These are phyloP conservation scores for Thalassia testudinum DNA, from an alignment of 116 monocot species.

Conservation along the genomic window DNA sequence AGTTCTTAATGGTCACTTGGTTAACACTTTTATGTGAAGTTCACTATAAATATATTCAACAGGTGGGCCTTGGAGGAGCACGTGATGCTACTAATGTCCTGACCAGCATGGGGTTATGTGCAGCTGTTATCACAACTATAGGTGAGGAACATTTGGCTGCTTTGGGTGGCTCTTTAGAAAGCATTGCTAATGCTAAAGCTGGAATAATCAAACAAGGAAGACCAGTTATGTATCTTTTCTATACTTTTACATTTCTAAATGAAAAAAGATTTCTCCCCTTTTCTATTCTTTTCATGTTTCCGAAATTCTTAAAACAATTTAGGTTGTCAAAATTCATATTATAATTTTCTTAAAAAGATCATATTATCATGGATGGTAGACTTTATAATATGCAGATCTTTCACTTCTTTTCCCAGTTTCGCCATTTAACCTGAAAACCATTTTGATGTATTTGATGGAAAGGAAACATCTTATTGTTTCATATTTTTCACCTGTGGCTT, in stretches of 20 bases:
- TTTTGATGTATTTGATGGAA: too few species aligned
- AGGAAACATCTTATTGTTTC: not conserved
- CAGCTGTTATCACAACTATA: slow-evolving; percentile 80
- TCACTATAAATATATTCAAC: not conserved
- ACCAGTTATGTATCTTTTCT: slow-evolving; percentile 61
- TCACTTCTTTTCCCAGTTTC: too few species aligned
- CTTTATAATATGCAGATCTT: too few species aligned
- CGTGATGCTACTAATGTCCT: slow-evolving; percentile 98
- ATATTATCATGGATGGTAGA: too few species aligned
- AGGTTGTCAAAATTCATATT: too few species aligned
- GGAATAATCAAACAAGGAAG: slow-evolving; percentile 84
- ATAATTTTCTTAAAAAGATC: too few species aligned
- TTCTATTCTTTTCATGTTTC: not conserved
- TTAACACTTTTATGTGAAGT: too few species aligned
- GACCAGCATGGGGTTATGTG: slow-evolving; percentile 35
- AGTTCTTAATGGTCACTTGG: too few species aligned
- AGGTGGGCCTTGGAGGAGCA: slow-evolving; percentile 97
- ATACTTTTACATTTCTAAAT: too few species aligned
- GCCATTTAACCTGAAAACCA: too few species aligned
- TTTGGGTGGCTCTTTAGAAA: slow-evolving; percentile 89
- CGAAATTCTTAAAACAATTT: too few species aligned
- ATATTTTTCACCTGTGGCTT: not conserved
- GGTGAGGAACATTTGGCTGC: slow-evolving; percentile 92
- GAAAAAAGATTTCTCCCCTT: too few species aligned
- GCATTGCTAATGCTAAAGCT: slow-evolving; percentile 88